Evolutionary conservation across 441 rosid species (phyloP), one percentile per base, ranked within the genome.

Genomic region (Jatropha multifida): DNA sequence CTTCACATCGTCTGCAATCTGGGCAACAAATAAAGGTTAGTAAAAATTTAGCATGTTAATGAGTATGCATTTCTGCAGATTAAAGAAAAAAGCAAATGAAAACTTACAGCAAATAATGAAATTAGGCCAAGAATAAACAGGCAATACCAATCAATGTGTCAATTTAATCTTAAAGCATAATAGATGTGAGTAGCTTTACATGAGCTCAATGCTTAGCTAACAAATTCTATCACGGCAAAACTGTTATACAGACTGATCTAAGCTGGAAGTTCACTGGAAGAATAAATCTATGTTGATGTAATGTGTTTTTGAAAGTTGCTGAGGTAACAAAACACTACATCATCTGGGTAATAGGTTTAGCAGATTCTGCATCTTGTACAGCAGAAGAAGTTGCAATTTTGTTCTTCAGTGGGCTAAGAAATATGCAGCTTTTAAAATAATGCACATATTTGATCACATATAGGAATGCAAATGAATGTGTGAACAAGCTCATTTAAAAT

Each of bases 1-100:
- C 75, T 71, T 87, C 71, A 90, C 82, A 66, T 85, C 93, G 75
- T 91, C 98, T 90, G 97, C 82, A 81, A 95, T 92, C 99, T 94
- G 91, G 68, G 68, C 75, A 71, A 73, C 49, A 83, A 84, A 60
- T 79, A 76, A 70, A 76, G 69, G 83, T 89, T 82, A 87, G 82
- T 49, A 64, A 60, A 71, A 46, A 72, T 40, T 65, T 71, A 56
- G 73, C 61, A 65, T 40, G 61, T 41, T 14, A 70, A 74, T 63
- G 40, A 65, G 71, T 68, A 55, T 51, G 48, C 18, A 70, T 62
- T 37, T 18, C 52, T 41, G 49, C 44, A 46, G 46, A 74, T 51
- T 32, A 66, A 26, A 5, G 56, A 32, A 32, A 32, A 32, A 32
- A 32, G 0, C 32, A 32, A 32, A 32, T 32, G 32, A 54, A 20